Evolutionary conservation across 257 asterid species (phyloP).

Genomic region (Salvia splendens): DNA sequence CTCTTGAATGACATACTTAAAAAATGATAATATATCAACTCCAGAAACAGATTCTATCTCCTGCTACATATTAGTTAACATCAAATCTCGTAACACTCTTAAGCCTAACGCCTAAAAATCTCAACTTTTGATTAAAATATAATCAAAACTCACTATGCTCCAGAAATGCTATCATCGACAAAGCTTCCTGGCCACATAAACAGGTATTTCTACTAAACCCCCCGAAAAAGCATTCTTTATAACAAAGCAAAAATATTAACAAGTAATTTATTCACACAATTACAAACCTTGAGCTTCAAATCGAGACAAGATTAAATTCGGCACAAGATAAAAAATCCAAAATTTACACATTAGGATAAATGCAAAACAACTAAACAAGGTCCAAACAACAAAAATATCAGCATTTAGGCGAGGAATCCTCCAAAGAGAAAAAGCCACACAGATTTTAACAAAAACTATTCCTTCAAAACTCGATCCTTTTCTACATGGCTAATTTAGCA

Average conservation of each 20-base stretch:
- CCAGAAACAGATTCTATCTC: conserved; percentile 14
- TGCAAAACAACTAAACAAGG: conserved; percentile 7
- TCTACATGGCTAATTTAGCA: conserved; percentile 4
- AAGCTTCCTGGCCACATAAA: conserved; percentile 13
- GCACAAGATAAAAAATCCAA: background rate
- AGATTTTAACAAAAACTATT: conserved; percentile 37
- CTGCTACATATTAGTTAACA: background rate
- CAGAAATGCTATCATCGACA: background rate
- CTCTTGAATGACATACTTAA: conserved; percentile 53
- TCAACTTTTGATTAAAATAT: conserved; percentile 16
- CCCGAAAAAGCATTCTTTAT: conserved; percentile 32
- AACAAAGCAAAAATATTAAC: conserved; percentile 23
- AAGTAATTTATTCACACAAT: conserved; percentile 24
- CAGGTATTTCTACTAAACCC: conserved; percentile 28
- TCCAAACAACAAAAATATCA: conserved; percentile 29
- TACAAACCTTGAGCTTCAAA: conserved; percentile 28
- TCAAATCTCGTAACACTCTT: conserved; percentile 17
- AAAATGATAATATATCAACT: background rate
- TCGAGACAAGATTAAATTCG: conserved; percentile 10
- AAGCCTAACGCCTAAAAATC: conserved; percentile 6
- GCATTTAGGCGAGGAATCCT: conserved; percentile 23
- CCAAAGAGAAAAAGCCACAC: conserved; percentile 29
- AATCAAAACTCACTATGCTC: conserved; percentile 6
- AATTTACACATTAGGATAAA: conserved; percentile 23
- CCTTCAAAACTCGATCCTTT: conserved; percentile 19